Base-by-base conservation (phyloP, 352 stramenopile genomes). In the Phytopythium litorale region DNA sequence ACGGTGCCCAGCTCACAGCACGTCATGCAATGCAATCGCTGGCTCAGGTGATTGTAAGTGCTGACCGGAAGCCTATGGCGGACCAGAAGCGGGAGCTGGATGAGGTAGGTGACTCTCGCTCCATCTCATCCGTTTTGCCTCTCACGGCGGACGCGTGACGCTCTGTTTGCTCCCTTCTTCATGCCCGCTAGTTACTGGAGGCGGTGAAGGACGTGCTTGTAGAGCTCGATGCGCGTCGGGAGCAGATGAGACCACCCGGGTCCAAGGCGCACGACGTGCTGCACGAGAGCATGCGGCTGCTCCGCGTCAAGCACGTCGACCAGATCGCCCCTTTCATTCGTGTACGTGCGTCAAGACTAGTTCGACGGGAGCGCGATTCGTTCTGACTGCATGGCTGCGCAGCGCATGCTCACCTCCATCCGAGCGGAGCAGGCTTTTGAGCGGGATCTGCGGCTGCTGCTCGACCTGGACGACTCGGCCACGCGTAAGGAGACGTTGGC, bases 241-340 rank as follows among this genome's bases (percentile, higher is more conserved):
- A 86, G 13, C 74, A 86, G 48, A 81, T 81, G 70, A 75, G 72
- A 48, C 74, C 76, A 12, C 76, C 76, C 19, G 69, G 73, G 12
- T 75, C 75, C 13, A 78, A 69, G 68, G 71, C 67, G 16, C 63
- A 81, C 21, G 58, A 68, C 23, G 59, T 79, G 18, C 21, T 83
- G 21, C 45, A 81, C 4, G 57, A 66, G 21, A 77, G 55, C 58
- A 86, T 83, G 76, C 76, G 72, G 23, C 45, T 79, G 38, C 67
- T 86, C 28, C 70, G 60, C 32, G 69, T 77, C 19, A 19, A 68
- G 2, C 66, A 57, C n/a, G 63, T 86, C n/a, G 64, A 78, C 51
- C 37, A 76, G 53, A 37, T 86, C 23, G 51, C 23, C 19, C 64
- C 73, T 21, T 75, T 60, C 15, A 72, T 86, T 43, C 62, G 62